These are phyloP conservation scores for Pseudognaphalium luteoalbum DNA, from an alignment of 129 eudicot genomes.

Conservation along the genomic window DNA sequence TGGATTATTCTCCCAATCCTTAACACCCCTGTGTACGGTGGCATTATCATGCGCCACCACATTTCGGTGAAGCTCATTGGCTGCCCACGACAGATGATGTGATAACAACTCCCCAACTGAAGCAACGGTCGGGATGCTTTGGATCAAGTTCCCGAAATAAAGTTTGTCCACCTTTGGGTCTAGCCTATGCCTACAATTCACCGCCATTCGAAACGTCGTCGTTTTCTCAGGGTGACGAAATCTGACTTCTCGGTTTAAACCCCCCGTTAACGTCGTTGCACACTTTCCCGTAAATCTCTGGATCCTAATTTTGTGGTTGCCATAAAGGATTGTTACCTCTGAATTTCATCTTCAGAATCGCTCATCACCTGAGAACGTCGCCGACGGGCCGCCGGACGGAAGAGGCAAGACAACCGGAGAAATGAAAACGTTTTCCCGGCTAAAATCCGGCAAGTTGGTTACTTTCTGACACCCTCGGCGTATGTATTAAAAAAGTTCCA, in stretches of 20 bases:
- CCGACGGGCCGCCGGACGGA: slow-evolving; percentile 69
- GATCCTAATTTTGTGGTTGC: slow-evolving; percentile 33
- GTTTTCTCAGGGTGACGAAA: slow-evolving; percentile 56
- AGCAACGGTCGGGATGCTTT: slow-evolving; percentile 80
- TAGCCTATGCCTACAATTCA: slow-evolving; percentile 77
- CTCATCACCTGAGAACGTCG: slow-evolving; percentile 74
- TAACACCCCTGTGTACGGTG: slow-evolving; percentile 64
- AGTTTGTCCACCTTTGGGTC: slow-evolving; percentile 59
- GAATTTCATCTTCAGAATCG: slow-evolving; percentile 60
- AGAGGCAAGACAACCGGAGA: slow-evolving; percentile 59
- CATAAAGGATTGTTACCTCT: slow-evolving; percentile 54
- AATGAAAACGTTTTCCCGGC: slow-evolving; percentile 57
- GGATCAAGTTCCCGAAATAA: slow-evolving; percentile 81
- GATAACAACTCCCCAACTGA: slow-evolving; percentile 58
- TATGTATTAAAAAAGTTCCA: slow-evolving; percentile 90
- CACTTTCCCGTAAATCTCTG: slow-evolving; percentile 41
- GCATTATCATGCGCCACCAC: slow-evolving; percentile 66
- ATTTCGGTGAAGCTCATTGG: slow-evolving; percentile 63
- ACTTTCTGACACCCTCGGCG: slow-evolving; percentile 58
- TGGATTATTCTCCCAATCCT: slow-evolving; percentile 76
- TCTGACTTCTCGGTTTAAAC: slow-evolving; percentile 43
- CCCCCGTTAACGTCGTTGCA: slow-evolving; percentile 40
- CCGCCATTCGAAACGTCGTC: slow-evolving; percentile 86
- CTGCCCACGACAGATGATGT: slow-evolving; percentile 58
- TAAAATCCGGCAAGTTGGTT: slow-evolving; percentile 48